Conservation (phyloP, 148 eudicot species). For the Pharnaceum exiguum region DNA sequence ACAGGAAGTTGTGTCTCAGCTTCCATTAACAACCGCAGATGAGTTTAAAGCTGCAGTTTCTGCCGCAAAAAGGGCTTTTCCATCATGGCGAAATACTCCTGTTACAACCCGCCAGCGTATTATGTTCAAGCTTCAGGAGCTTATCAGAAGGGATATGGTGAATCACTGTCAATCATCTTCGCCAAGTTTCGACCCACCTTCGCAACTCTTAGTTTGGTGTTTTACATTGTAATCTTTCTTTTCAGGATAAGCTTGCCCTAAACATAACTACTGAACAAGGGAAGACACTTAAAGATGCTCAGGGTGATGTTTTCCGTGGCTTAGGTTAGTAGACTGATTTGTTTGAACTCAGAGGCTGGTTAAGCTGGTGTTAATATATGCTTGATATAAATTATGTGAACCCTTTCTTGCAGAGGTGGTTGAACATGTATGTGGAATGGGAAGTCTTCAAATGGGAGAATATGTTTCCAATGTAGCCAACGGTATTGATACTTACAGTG, state of each 20-base stretch:
- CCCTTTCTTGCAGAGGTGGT: slow-evolving; percentile 73
- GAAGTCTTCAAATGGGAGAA: slow-evolving; percentile 94
- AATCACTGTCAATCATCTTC: background rate
- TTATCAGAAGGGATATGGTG: slow-evolving; percentile 90
- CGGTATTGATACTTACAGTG: slow-evolving; percentile 91
- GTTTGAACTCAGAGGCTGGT: no score
- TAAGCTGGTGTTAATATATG: background rate
- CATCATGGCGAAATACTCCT: slow-evolving; percentile 86
- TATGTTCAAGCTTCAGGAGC: slow-evolving; percentile 90
- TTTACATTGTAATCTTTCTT: slow-evolving; percentile 9
- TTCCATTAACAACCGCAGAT: slow-evolving; percentile 81
- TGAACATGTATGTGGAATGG: slow-evolving; percentile 99
- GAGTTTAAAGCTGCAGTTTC: slow-evolving; percentile 93
- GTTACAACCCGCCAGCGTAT: slow-evolving; percentile 84
- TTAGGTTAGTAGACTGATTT: slow-evolving; percentile 89
- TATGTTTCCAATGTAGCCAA: slow-evolving; percentile 68
- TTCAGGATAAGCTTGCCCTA: slow-evolving; percentile 86
- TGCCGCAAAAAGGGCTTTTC: slow-evolving; percentile 90
- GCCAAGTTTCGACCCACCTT: background rate
- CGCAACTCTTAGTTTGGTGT: background rate
- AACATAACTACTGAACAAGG: slow-evolving; percentile 97
- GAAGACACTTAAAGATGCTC: slow-evolving; percentile 94
- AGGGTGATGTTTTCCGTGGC: slow-evolving; percentile 96
- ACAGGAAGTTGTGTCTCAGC: slow-evolving; percentile 85
- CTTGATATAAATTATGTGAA: background rate